Evolutionary conservation across 768 basidiomycete species (phyloP), one percentile per base, ranked within the genome.

Genomic region (Pholiota conissans): DNA sequence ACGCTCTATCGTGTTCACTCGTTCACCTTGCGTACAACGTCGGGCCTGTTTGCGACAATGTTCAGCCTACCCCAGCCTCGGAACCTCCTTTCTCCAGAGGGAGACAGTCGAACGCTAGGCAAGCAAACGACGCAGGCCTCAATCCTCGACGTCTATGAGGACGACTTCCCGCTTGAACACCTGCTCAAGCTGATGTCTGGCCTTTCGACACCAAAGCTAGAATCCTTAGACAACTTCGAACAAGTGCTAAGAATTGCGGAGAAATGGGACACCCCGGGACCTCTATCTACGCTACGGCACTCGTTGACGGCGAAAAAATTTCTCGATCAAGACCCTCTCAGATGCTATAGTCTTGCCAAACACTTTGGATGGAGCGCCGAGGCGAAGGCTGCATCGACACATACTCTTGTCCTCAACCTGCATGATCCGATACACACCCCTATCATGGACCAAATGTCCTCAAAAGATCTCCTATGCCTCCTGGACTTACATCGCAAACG

Each of bases 231-330:
- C 60, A 69, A 70, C 13, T 69, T 86, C 35, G 84, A 85, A 52
- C 72, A 77, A 8, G 74, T 90, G 5, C 69, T 90, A 27, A 76
- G 72, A 39, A 77, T 85, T 0, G 85, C 87, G 2, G 86, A 90
- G 63, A 88, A 86, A 65, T 90, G 89, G 79, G 86, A 87, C 48
- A 84, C 85, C 66, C 83, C 81, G 0, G 86, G 86, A 0, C 83
- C 85, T 3, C 72, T 77, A 35, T 79, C 84, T 10, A 75, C 76
- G 62, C 76, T 89, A 56, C 83, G 85, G 51, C 76, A 79, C 20
- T 76, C 80, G 1, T 69, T 84, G 32, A 76, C 73, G 52, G 76
- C 81, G 1, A 79, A 78, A 11, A 69, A 71, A 1, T 78, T 86
- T 60, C 76, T 81, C 22, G 67, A 73, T 29, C 67, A 69, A 46